Percentiles rank a stretch among this genome's conserved stretches.
Evolutionary conservation across 139 green algal species (phyloP).

Genomic region (Picochlorum sp.): DNA sequence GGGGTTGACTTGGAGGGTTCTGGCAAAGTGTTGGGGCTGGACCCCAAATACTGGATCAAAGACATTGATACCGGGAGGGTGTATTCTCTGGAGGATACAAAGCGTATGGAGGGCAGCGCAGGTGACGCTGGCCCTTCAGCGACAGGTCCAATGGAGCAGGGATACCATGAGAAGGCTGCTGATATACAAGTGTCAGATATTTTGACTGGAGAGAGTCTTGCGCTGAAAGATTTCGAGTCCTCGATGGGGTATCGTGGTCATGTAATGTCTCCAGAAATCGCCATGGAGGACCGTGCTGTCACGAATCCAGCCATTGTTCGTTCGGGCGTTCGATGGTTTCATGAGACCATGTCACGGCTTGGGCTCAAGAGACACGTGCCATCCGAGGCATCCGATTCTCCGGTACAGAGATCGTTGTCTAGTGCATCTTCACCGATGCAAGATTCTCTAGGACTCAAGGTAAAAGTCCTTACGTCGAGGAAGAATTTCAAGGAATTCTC

Average conservation of each 20-base stretch:
- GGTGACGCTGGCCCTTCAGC: background rate
- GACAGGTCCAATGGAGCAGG: conserved; percentile 15
- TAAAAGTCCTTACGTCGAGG: conserved; percentile 49
- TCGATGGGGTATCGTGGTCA: conserved; percentile 20
- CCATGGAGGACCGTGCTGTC: background rate
- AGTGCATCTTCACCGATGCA: background rate
- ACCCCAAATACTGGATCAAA: conserved; percentile 40
- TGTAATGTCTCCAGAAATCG: background rate
- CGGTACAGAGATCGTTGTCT: background rate
- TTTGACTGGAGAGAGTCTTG: conserved; percentile 14
- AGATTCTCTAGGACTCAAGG: conserved; percentile 15
- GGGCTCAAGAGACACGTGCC: background rate
- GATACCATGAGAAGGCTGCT: background rate
- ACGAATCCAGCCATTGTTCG: background rate
- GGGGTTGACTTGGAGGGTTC: conserved; percentile 34
- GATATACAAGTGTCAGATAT: conserved; percentile 19
- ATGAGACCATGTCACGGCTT: background rate
- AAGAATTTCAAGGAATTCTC: conserved; percentile 59
- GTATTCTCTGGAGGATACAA: conserved; percentile 28
- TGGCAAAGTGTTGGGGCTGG: conserved; percentile 29
- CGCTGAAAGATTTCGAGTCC: conserved; percentile 37
- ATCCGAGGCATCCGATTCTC: background rate
- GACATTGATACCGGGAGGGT: conserved; percentile 39
- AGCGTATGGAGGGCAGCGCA: background rate
- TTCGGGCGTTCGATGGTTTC: background rate